Evolutionary conservation across 306 rosid genomes (phyloP), one percentile per base, ranked within the genome.

Genomic region (Fragaria ananassa): DNA sequence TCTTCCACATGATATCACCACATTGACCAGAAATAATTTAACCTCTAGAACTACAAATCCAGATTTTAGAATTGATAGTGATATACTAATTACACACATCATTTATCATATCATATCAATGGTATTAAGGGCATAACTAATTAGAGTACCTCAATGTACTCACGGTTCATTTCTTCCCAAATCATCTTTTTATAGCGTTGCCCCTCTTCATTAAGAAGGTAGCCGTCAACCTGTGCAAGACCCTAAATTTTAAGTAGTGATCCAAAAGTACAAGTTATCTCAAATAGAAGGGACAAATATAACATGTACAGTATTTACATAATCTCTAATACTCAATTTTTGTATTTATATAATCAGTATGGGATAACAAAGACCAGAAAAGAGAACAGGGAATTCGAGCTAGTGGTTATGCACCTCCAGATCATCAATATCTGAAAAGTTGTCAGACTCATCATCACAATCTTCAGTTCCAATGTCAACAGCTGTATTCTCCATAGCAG

Each of bases 361-460:
- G 35, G 19, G 44, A 53, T 56, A 13, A 56, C 5, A 56, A 53
- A 65, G 70, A 35, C 29, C n/a, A 6, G 7, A 35, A 71, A 71
- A 71, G 6, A 50, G 3, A 23, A 5, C 37, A 13, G 21, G 31
- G 1, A n/a, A 54, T 19, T 53, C 58, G 35, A 10, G 17, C 23
- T 39, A 53, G 44, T 39, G 37, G 44, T 72, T 53, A 5, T 9
- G 6, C 49, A 81, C 85, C 85, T 81, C 85, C 57, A 8, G 53
- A 27, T 81, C 81, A 67, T 81, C 85, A 14, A 81, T 81, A 72
- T 81, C 85, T 1, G 85, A 81, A 64, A 72, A 70, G 58, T 72
- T 77, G 37, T 77, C 85, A 54, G 78, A 68, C 46, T 72, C 78
- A 57, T 60, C 66, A 60, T 77, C 76, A 23, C 57, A 34, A 17